Conservation (phyloP, 75 land plant genomes). For the Pinus albicaulis region DNA sequence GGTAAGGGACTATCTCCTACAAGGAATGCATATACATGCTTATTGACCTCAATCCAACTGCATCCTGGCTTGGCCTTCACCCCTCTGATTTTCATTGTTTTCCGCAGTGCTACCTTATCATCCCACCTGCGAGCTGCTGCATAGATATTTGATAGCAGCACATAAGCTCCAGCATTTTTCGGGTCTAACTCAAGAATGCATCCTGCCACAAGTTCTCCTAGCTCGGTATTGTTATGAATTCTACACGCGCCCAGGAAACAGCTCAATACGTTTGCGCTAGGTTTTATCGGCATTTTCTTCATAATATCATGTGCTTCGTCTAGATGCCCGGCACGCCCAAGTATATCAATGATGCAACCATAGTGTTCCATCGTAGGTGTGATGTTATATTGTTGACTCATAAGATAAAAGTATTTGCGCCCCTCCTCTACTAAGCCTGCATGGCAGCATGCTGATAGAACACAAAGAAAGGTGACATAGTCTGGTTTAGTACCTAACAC, state of each 20-base stretch:
- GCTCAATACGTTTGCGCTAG: slow-evolving; percentile 32
- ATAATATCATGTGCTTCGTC: slow-evolving; percentile 14
- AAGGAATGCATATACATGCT: slow-evolving; percentile 23
- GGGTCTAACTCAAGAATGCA: slow-evolving; percentile 21
- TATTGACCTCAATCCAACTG: slow-evolving; percentile 34
- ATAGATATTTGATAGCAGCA: slow-evolving; percentile 35
- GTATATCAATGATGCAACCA: not conserved
- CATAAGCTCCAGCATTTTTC: slow-evolving; percentile 18
- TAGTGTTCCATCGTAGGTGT: not conserved
- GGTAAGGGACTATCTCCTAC: slow-evolving; percentile 17
- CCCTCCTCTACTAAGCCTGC: not conserved
- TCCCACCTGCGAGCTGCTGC: slow-evolving; percentile 19
- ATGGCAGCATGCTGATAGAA: not conserved
- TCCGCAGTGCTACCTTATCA: slow-evolving; percentile 23
- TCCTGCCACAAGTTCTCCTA: slow-evolving; percentile 24
- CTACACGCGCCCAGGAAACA: slow-evolving; percentile 37
- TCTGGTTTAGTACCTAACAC: not conserved
- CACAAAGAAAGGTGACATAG: not conserved
- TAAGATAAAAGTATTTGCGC: not conserved
- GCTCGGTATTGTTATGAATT: slow-evolving; percentile 18
- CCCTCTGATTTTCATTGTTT: slow-evolving; percentile 17
- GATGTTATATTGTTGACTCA: not conserved
- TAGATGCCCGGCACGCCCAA: not conserved
- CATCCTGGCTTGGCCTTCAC: slow-evolving; percentile 17
- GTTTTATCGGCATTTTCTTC: slow-evolving; percentile 15